Conservation (phyloP, 2,329 filamentous ascomycete species). For the Cordyceps fumosorosea region DNA sequence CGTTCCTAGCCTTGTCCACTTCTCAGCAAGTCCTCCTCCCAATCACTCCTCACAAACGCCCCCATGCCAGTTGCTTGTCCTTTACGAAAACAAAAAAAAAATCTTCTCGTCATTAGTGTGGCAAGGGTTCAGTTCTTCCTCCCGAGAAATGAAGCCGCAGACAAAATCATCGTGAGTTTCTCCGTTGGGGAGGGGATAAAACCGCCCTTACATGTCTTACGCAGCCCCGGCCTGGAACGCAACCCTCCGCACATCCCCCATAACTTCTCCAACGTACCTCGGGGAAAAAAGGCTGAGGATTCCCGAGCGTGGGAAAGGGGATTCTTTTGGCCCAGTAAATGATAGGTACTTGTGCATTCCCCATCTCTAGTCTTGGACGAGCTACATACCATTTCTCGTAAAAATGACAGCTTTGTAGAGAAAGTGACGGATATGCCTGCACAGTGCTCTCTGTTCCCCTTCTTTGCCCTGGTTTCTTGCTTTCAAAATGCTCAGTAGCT, state of each 20-base stretch:
- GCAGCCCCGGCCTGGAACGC: constrained; percentile 5
- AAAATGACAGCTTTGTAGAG: background rate
- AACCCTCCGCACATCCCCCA: background rate
- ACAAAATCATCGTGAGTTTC: background rate
- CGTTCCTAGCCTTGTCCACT: background rate
- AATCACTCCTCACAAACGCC: background rate
- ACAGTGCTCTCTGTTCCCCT: background rate
- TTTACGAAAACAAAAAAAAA: too few species aligned
- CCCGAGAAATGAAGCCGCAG: background rate
- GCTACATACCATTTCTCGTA: background rate
- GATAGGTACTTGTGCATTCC: background rate
- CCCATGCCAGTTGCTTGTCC: background rate
- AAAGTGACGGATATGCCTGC: background rate
- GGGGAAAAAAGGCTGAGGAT: background rate
- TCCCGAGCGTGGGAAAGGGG: background rate
- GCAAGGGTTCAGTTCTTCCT: background rate
- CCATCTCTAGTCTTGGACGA: background rate
- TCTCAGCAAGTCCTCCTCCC: background rate
- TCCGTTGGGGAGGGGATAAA: background rate
- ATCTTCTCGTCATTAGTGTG: background rate
- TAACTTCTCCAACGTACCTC: background rate
- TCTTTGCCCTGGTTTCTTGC: background rate
- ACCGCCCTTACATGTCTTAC: background rate
- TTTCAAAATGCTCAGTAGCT: background rate
- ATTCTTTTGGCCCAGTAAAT: background rate